These are phyloP conservation scores for Aspergillus versicolor DNA, from an alignment of 2,329 filamentous ascomycete genomes.

Conservation along the genomic window DNA sequence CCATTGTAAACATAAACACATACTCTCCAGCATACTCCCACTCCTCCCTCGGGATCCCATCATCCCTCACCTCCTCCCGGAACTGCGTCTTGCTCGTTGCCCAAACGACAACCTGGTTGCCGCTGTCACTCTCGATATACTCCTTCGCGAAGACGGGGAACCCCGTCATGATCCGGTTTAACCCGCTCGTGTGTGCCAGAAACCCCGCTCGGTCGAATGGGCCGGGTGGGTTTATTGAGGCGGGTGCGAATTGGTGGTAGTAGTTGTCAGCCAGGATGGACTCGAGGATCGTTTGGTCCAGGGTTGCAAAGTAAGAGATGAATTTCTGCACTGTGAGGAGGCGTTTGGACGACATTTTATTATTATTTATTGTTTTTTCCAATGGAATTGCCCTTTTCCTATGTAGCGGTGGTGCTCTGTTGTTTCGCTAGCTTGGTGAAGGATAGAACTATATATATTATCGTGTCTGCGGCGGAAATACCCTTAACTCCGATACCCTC, in stretches of 20 bases:
- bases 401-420: too few species aligned
- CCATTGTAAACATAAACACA: conserved; percentile 4
- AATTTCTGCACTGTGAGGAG: not conserved
- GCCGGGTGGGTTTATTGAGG: not conserved
- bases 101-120: not conserved
- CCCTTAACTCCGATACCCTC: not conserved
- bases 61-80: conserved; percentile 1
- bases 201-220: not conserved
- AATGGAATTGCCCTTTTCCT: too few species aligned
- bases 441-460: too few species aligned
- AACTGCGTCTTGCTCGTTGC: not conserved
- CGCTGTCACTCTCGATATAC: not conserved
- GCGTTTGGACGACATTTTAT: not conserved
- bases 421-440: too few species aligned
- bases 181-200: not conserved
- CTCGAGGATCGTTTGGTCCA: not conserved
- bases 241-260: not conserved
- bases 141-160: not conserved
- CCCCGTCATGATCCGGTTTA: not conserved
- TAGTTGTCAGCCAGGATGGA: not conserved
- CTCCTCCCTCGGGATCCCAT: not conserved
- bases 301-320: not conserved
- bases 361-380: not conserved
- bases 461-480: too few species aligned
- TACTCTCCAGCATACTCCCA: not conserved